A percentile compares a stretch with the other conserved stretches of the same genome.
phyloP scores from a whole-genome alignment of 768 basidiomycete species.

The Tricholoma bakamatsutake region DNA sequence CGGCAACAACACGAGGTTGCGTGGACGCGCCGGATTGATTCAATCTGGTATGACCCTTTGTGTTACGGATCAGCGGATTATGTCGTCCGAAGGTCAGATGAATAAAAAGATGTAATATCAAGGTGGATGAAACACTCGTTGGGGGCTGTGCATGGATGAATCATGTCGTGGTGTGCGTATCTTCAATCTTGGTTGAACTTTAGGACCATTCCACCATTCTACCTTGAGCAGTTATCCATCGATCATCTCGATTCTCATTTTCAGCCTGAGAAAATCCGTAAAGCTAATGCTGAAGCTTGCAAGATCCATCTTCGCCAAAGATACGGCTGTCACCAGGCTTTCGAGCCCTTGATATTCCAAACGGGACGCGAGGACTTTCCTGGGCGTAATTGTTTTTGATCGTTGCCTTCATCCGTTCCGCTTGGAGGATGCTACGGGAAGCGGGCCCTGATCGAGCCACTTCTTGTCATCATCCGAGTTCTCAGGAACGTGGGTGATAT shows the following conservation, averaged over 20 bases:
- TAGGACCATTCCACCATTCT: background rate
- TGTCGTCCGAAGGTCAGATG: conserved; percentile 1
- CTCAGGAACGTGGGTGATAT: background rate
- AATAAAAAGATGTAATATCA: background rate
- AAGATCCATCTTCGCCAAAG: background rate
- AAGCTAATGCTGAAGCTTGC: background rate
- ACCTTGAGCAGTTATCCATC: background rate
- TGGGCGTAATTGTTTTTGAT: background rate
- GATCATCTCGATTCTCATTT: background rate
- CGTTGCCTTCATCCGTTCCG: background rate
- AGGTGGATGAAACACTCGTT: background rate
- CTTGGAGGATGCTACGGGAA: background rate
- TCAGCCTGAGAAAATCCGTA: background rate
- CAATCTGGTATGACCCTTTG: background rate
- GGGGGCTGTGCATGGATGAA: background rate
- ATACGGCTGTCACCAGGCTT: background rate
- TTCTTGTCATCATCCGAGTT: background rate
- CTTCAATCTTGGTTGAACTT: background rate
- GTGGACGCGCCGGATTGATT: background rate
- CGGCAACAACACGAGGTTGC: background rate
- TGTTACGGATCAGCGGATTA: conserved; percentile 2
- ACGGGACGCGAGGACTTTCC: background rate
- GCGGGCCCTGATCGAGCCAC: background rate
- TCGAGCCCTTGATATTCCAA: background rate
- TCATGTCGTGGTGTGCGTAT: background rate